Percentiles rank a stretch among this genome's conserved stretches.
Evolutionary conservation across 768 basidiomycete genomes (phyloP).

Genomic region (Ramaria rubella): DNA sequence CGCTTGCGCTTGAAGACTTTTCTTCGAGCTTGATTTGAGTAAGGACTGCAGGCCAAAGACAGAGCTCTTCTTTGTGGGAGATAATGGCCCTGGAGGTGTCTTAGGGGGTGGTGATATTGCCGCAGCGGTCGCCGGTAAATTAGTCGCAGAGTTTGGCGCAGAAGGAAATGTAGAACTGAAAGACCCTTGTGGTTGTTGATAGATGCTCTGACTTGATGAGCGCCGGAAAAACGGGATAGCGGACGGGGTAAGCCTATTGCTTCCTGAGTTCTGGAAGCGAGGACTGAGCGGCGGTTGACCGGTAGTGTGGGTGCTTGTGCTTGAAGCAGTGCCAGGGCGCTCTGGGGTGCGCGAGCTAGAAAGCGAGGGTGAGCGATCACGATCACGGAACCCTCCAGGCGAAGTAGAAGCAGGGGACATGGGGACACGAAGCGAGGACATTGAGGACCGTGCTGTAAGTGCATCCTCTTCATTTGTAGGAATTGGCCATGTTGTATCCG

Average conservation of each 20-base stretch:
- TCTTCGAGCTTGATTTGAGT: slow-evolving; percentile 78
- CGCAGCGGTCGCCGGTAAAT: background rate
- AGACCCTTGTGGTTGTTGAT: slow-evolving; percentile 15
- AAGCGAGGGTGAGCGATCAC: slow-evolving; percentile 33
- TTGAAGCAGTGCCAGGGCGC: slow-evolving; percentile 73
- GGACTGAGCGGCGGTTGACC: slow-evolving; percentile 65
- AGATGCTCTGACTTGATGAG: slow-evolving; percentile 65
- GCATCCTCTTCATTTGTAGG: background rate
- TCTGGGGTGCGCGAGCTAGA: slow-evolving; percentile 38
- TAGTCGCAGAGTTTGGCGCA: slow-evolving; percentile 30
- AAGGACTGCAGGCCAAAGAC: slow-evolving; percentile 78
- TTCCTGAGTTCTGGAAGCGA: background rate
- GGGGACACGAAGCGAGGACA: slow-evolving; percentile 8
- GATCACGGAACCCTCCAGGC: slow-evolving; percentile 2
- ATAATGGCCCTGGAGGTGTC: slow-evolving; percentile 43
- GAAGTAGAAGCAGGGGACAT: slow-evolving; percentile 6
- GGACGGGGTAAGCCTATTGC: slow-evolving; percentile 71
- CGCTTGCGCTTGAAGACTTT: slow-evolving; percentile 61
- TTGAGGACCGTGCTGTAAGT: slow-evolving; percentile 6
- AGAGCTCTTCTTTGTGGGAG: slow-evolving; percentile 67
- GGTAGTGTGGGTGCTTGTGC: slow-evolving; percentile 59
- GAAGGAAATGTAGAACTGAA: slow-evolving; percentile 44
- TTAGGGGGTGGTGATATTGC: slow-evolving; percentile 35
- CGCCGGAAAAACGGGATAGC: slow-evolving; percentile 93
- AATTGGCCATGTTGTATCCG: background rate